Evolutionary conservation across 768 basidiomycete genomes (phyloP), one percentile per base, ranked within the genome.

Genomic region (Hericium alpestre): DNA sequence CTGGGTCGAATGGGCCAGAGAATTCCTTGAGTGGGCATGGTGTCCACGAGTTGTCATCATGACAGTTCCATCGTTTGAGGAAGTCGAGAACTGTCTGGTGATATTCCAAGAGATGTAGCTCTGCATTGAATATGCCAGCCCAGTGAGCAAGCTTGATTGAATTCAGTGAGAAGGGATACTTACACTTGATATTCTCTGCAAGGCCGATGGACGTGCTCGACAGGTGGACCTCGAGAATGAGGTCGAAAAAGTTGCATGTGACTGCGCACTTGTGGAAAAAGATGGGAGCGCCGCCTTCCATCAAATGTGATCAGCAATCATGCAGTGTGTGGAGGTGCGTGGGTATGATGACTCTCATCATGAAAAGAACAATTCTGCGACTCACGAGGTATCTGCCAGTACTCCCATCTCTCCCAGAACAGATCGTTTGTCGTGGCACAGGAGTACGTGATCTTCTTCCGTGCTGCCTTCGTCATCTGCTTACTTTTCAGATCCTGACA

Each of bases 41-140:
- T 6, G 18, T 9, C 32, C 23, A 38, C 53, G 11, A 2, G 13
- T 43, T 43, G 20, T n/a, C 54, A 16, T 47, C 18, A 18, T n/a
- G 47, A 23, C 59, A 6, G 10, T 18, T 23, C 46, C 46, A 60
- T 32, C 22, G 20, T 18, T 60, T 32, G 15, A 67, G 58, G 52
- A 63, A 67, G 7, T 63, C 62, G 0, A 65, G 55, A 18, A 53
- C 43, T 12, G 53, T 32, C 38, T 63, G 51, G n/a, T 60, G 39
- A 38, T 65, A 62, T 41, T 63, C 59, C 9, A 63, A 53, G 10
- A 66, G 57, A 50, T 67, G 64, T 0, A 67, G 60, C 41, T 67
- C 66, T 63, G 41, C 3, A 39, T 41, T 22, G 20, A 63, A 43
- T 59, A 65, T 58, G 61, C 41, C 58, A 57, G 49, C 27, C 41